These are phyloP conservation scores for Protomyces arabidopsidicola DNA, from an alignment of 1,139 yeast genomes.

Conservation along the genomic window DNA sequence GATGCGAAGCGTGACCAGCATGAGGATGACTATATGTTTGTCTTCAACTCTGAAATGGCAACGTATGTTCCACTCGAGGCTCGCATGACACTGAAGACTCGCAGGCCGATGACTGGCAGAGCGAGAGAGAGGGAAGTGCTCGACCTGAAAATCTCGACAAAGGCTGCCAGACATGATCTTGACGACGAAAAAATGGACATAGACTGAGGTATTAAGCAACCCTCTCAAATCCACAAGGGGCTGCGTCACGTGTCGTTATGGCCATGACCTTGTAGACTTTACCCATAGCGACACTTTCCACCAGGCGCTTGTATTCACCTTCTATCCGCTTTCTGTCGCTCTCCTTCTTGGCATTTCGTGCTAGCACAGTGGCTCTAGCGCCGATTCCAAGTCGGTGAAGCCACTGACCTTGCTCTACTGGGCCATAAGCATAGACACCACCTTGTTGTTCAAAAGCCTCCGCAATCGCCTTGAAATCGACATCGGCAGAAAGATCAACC, in stretches of 20 bases:
- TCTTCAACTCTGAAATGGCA: conserved; percentile 52
- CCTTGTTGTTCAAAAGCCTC: conserved; percentile 40
- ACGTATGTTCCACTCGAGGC: conserved; percentile 74
- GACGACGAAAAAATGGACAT: background rate
- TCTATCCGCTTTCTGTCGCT: conserved; percentile 46
- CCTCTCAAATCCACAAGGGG: conserved; percentile 53
- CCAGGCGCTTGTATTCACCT: conserved; percentile 59
- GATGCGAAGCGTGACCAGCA: conserved; percentile 57
- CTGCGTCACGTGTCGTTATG: conserved; percentile 50
- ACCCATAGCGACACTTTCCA: conserved; percentile 71
- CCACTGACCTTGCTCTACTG: conserved; percentile 77
- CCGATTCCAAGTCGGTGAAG: conserved; percentile 73
- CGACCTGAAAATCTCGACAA: background rate
- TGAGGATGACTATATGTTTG: conserved; percentile 54
- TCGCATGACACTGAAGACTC: conserved; percentile 54
- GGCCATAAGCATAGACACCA: conserved; percentile 49
- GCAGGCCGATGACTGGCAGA: background rate
- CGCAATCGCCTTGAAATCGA: conserved; percentile 62
- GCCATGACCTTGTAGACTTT: conserved; percentile 69
- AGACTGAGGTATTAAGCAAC: conserved; percentile 48
- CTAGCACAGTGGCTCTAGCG: conserved; percentile 50
- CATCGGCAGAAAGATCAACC: conserved; percentile 79
- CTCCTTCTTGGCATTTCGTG: conserved; percentile 38
- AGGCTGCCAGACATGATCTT: background rate
- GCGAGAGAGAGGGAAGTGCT: background rate